phyloP scores from a whole-genome alignment of 164 flowering plant genomes.

The Magnolia sinica region DNA sequence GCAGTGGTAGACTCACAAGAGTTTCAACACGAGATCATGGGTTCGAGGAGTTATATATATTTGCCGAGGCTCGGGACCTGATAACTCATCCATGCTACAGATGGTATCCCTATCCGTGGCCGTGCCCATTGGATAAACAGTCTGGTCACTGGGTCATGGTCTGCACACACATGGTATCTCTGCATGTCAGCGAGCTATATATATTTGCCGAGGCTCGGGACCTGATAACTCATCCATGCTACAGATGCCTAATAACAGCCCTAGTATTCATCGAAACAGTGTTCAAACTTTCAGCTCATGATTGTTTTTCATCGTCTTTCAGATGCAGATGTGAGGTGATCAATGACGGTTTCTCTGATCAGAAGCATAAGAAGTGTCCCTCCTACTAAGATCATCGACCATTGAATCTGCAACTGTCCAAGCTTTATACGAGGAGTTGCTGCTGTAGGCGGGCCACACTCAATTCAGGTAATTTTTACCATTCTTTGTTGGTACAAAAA shows the following conservation, averaged over 20 bases:
- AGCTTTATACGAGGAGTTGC: conserved; percentile 16
- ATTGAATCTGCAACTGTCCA: conserved; percentile 25
- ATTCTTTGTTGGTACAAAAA: conserved; percentile 16
- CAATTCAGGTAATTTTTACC: conserved; percentile 17
- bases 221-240: too few species aligned
- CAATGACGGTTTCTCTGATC: conserved; percentile 2
- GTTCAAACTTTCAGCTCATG: neutral
- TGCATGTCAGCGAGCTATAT: too few species aligned
- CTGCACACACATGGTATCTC: too few species aligned
- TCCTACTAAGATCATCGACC: conserved; percentile 9
- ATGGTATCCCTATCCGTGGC: neutral
- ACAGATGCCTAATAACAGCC: neutral
- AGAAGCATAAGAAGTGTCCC: conserved; percentile 6
- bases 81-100: neutral
- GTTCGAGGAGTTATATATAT: too few species aligned
- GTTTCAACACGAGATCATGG: too few species aligned
- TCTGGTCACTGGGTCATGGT: too few species aligned
- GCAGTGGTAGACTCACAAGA: too few species aligned
- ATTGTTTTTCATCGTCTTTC: conserved; percentile 18
- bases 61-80: too few species aligned
- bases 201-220: too few species aligned
- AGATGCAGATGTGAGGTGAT: conserved; percentile 38
- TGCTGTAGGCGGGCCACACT: conserved; percentile 8
- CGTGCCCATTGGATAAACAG: too few species aligned
- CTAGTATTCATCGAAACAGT: neutral